A percentile compares a stretch with the other conserved stretches of the same genome.
phyloP scores from a whole-genome alignment of 2,329 filamentous ascomycete species.

The Chlorencoelia australis region DNA sequence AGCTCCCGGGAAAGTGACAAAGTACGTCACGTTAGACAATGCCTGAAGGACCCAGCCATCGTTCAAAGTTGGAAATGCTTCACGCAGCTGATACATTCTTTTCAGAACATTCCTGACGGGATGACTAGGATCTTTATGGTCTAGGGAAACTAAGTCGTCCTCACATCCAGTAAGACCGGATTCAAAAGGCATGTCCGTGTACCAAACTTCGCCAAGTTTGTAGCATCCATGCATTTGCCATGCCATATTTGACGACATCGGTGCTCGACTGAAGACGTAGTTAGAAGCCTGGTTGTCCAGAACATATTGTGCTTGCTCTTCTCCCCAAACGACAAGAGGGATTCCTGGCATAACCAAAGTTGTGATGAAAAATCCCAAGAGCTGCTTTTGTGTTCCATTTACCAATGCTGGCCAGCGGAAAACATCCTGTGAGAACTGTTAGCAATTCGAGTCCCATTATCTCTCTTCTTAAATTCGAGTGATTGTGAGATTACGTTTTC shows the following conservation, averaged over 20 bases:
- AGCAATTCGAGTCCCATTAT: no score
- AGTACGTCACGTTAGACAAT: conserved; percentile 45
- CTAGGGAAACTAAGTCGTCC: conserved; percentile 45
- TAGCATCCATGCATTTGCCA: conserved; percentile 59
- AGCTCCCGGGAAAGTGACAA: conserved; percentile 42
- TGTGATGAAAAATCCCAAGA: conserved; percentile 49
- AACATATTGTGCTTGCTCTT: conserved; percentile 55
- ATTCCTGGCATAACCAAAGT: conserved; percentile 51
- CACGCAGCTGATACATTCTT: conserved; percentile 49
- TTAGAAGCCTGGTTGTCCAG: conserved; percentile 53
- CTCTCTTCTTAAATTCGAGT: no score
- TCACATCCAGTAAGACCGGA: conserved; percentile 43
- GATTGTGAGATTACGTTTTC: no score
- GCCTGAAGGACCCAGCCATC: conserved; percentile 46
- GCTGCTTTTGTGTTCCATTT: conserved; percentile 45
- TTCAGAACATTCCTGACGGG: conserved; percentile 50
- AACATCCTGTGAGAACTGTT: no score
- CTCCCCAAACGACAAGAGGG: conserved; percentile 51
- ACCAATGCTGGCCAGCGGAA: conserved; percentile 51
- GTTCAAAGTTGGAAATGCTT: conserved; percentile 45
- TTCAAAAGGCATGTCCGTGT: conserved; percentile 47
- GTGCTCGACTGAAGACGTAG: conserved; percentile 54
- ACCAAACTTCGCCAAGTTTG: conserved; percentile 42
- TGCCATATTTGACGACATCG: conserved; percentile 49
- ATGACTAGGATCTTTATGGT: conserved; percentile 52